These are phyloP conservation scores for Pontederia crassipes DNA, from an alignment of 176 grass and related monocot genomes.

Conservation along the genomic window DNA sequence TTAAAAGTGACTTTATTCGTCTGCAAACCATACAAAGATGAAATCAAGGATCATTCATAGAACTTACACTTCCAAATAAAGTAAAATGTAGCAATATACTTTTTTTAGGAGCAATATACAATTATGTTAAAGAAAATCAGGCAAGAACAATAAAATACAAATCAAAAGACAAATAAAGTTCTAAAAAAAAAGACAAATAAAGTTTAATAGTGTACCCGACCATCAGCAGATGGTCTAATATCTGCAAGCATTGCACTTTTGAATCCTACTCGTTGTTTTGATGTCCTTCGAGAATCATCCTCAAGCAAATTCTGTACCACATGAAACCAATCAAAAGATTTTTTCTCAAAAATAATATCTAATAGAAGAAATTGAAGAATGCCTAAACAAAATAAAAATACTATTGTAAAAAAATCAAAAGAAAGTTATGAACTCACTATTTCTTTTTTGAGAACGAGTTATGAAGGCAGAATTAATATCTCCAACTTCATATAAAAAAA, in stretches of 20 bases:
- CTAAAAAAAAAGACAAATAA: background rate
- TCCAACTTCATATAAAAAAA: background rate
- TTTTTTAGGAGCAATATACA: background rate
- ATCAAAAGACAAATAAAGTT: conserved; percentile 6
- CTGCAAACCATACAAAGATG: conserved; percentile 34
- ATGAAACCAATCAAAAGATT: conserved; percentile 7
- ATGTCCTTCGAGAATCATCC: conserved; percentile 42
- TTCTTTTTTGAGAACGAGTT: no score
- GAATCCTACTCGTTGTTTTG: conserved; percentile 73
- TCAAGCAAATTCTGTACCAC: conserved; percentile 76
- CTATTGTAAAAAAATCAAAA: no score
- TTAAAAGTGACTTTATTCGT: conserved; percentile 94
- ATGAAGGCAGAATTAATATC: no score
- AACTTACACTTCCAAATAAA: background rate
- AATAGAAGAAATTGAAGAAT: conserved; percentile 1
- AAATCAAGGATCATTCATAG: conserved; percentile 6
- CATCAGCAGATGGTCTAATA: conserved; percentile 82
- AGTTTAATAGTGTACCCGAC: conserved; percentile 53
- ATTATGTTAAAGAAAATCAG: background rate
- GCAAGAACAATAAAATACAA: no score
- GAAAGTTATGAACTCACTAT: no score
- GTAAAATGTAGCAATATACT: no score
- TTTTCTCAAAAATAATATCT: background rate
- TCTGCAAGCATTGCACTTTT: conserved; percentile 88
- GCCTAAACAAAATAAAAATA: background rate